Percentiles rank a stretch among this genome's conserved stretches.
Conservation (phyloP, 306 rosid species). For the Vachellia pachyceras region DNA sequence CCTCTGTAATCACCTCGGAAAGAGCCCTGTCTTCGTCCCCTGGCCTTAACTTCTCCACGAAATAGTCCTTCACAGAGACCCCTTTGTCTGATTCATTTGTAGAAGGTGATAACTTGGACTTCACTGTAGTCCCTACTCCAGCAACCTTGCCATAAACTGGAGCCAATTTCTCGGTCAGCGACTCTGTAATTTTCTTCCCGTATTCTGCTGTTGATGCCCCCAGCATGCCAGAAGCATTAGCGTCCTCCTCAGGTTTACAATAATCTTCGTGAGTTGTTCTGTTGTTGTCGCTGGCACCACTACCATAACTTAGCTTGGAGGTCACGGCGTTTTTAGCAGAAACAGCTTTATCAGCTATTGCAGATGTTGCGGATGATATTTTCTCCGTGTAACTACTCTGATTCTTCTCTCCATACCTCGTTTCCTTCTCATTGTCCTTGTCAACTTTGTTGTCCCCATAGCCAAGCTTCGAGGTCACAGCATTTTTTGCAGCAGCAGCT, state of each 20-base stretch:
- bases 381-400: conserved; percentile 38
- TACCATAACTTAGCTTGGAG: conserved; percentile 1
- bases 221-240: conserved; percentile 23
- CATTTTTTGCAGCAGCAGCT: conserved; percentile 44
- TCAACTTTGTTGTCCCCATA: not conserved
- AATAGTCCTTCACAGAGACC: conserved; percentile 51
- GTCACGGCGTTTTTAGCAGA: conserved; percentile 40
- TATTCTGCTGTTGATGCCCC: conserved; percentile 32
- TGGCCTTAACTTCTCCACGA: conserved; percentile 68
- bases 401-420: not conserved
- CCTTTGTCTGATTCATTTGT: conserved; percentile 32
- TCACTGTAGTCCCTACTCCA: conserved; percentile 40
- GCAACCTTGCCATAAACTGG: conserved; percentile 49
- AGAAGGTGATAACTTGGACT: conserved; percentile 43
- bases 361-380: conserved; percentile 25
- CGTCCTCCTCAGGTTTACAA: not conserved
- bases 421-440: not conserved
- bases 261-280: not conserved
- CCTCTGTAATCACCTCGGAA: conserved; percentile 37
- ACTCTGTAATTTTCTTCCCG: conserved; percentile 42
- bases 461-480: not conserved
- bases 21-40: conserved; percentile 76
- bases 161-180: conserved; percentile 45
- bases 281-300: not conserved
- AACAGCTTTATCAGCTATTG: conserved; percentile 35